phyloP scores from a whole-genome alignment of 352 stramenopile genomes.

The Phytophthora boehmeriae region DNA sequence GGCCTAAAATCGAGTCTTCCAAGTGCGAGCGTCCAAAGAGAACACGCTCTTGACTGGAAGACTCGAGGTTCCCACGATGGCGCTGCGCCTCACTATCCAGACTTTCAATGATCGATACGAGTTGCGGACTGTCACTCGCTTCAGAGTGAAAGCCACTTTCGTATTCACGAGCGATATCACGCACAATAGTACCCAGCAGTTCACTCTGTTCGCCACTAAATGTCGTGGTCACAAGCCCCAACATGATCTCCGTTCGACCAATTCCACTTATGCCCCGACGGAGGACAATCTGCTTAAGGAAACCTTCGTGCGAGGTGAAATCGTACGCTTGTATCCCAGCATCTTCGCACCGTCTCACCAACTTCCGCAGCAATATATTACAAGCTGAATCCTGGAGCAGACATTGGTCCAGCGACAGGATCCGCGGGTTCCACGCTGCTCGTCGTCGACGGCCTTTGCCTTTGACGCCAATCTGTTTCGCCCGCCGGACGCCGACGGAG shows the following conservation, averaged over 20 bases:
- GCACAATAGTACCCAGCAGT: slow-evolving; percentile 38
- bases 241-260: slow-evolving; percentile 54
- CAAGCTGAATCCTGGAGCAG: slow-evolving; percentile 48
- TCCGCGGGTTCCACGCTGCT: slow-evolving; percentile 59
- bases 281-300: slow-evolving; percentile 74
- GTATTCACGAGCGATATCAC: slow-evolving; percentile 31
- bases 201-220: slow-evolving; percentile 43
- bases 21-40: slow-evolving; percentile 55
- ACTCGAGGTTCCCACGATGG: slow-evolving; percentile 26
- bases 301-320: slow-evolving; percentile 59
- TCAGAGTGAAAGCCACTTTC: slow-evolving; percentile 2
- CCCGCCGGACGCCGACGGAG: slow-evolving; percentile 49
- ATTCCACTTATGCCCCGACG: slow-evolving; percentile 43
- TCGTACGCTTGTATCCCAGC: slow-evolving; percentile 56
- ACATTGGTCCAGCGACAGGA: slow-evolving; percentile 72
- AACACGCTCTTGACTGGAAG: slow-evolving; percentile 16
- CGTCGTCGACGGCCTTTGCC: slow-evolving; percentile 33
- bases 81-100: slow-evolving; percentile 66
- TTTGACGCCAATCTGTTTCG: slow-evolving; percentile 39
- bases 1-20: slow-evolving; percentile 63
- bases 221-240: slow-evolving; percentile 65
- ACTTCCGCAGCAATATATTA: slow-evolving; percentile 48
- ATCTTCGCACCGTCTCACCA: slow-evolving; percentile 37
- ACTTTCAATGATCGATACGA: slow-evolving; percentile 72
- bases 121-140: slow-evolving; percentile 5